phyloP scores from a whole-genome alignment of 495 filamentous ascomycete genomes.

The Talaromyces trachyspermus region DNA sequence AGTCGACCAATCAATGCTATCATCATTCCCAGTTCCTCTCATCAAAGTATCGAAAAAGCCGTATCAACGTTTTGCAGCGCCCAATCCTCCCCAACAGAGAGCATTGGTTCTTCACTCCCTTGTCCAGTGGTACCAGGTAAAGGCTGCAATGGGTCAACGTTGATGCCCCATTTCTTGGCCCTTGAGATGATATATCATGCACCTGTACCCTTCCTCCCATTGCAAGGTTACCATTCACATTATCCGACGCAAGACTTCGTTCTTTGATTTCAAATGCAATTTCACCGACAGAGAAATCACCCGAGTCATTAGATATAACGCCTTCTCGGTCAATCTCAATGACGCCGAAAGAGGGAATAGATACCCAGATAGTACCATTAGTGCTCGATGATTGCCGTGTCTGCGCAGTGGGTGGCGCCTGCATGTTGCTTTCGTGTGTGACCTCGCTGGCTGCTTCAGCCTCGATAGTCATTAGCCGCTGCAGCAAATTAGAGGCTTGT shows the following conservation, averaged over 20 bases:
- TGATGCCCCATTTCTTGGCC: too few relatives aligned
- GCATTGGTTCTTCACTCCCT: slow-evolving; percentile 4
- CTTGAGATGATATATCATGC: too few relatives aligned
- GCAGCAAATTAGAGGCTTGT: slow-evolving; percentile 33
- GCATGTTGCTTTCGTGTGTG: slow-evolving; percentile 7
- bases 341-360: slow-evolving; percentile 29
- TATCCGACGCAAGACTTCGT: not conserved
- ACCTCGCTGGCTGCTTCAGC: slow-evolving; percentile 12
- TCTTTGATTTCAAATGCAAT: too few relatives aligned
- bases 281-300: not conserved
- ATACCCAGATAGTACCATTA: slow-evolving; percentile 12
- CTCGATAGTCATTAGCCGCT: slow-evolving; percentile 20
- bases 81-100: slow-evolving; percentile 18
- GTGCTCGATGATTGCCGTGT: slow-evolving; percentile 9
- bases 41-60: slow-evolving; percentile 21
- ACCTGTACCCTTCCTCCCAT: too few relatives aligned
- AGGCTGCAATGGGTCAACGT: not conserved
- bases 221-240: too few relatives aligned
- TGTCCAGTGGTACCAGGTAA: too few relatives aligned
- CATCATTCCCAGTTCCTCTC: too few relatives aligned
- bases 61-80: slow-evolving; percentile 21
- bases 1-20: too few relatives aligned
- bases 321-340: slow-evolving; percentile 16
- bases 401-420: slow-evolving; percentile 10
- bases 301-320: not conserved